Evolutionary conservation across 345 rosid genomes (phyloP).

Genomic region (Ricinus communis): DNA sequence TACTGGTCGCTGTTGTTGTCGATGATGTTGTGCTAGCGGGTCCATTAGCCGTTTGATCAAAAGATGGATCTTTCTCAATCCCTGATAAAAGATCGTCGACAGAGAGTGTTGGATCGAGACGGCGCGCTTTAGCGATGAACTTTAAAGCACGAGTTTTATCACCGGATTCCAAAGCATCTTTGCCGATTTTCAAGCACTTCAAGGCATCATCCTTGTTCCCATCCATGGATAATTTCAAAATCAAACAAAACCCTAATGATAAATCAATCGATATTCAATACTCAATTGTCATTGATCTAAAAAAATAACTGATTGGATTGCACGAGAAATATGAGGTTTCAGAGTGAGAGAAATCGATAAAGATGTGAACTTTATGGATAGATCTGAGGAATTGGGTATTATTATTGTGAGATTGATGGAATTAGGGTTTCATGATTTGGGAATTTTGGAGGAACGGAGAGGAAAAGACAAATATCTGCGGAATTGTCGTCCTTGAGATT

Average conservation of each 20-base stretch:
- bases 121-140: constrained; percentile 83
- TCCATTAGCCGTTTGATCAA: constrained; percentile 23
- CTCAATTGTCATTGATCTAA: background rate
- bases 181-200: constrained; percentile 78
- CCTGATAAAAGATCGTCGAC: constrained; percentile 61
- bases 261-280: background rate
- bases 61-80: constrained; percentile 26
- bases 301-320: background rate
- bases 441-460: background rate
- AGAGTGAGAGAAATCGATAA: background rate
- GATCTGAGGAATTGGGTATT: background rate
- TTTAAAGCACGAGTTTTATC: constrained; percentile 78
- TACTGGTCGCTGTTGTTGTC: constrained; percentile 17
- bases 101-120: constrained; percentile 74
- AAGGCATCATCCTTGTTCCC: constrained; percentile 94
- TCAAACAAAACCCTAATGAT: background rate
- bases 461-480: background rate
- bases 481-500: background rate
- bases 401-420: background rate
- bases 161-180: constrained; percentile 67
- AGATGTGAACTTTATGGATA: constrained; percentile 1
- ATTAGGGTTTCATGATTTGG: constrained; percentile 16
- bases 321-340: background rate
- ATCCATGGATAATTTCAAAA: constrained; percentile 47
- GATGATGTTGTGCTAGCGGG: constrained; percentile 28